These are phyloP conservation scores for Colletotrichum higginsianum DNA, from an alignment of 2,329 filamentous ascomycete genomes.

Conservation along the genomic window DNA sequence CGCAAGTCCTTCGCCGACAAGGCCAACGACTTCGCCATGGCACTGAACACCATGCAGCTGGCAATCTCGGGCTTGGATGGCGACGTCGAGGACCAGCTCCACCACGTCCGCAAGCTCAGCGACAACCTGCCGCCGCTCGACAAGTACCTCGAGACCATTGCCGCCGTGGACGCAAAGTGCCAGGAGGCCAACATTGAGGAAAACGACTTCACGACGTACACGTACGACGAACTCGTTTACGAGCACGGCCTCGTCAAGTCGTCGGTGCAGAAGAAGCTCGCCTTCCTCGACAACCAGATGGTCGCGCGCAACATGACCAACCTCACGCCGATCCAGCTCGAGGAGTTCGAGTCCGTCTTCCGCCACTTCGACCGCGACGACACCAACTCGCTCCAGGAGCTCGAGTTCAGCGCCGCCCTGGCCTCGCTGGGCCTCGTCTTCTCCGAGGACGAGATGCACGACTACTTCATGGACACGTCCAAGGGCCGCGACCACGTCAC, in stretches of 20 bases:
- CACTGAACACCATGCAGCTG: constrained; percentile 93
- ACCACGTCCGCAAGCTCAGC: constrained; percentile 88
- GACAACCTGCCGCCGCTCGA: constrained; percentile 92
- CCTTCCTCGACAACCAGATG: constrained; percentile 98
- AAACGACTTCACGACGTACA: constrained; percentile 99
- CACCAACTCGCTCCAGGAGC: constrained; percentile 89
- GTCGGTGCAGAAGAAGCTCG: constrained; percentile 94
- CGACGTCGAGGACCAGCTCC: constrained; percentile 93
- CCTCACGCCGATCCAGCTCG: constrained; percentile 95
- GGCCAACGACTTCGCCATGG: constrained; percentile 96
- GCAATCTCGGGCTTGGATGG: constrained; percentile 98
- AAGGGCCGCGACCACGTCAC: constrained; percentile 84
- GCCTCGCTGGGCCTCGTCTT: constrained; percentile 97
- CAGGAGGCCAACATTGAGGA: constrained; percentile 98
- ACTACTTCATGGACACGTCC: constrained; percentile 91
- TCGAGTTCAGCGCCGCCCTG: constrained; percentile 95
- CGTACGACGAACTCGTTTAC: constrained; percentile 95
- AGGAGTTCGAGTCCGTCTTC: constrained; percentile 99
- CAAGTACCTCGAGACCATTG: constrained; percentile 90
- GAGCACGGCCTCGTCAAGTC: constrained; percentile 92
- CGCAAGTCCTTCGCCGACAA: constrained; percentile 96
- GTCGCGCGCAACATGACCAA: constrained; percentile 99
- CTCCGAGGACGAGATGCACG: constrained; percentile 98
- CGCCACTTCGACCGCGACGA: constrained; percentile 96
- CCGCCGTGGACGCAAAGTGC: constrained; percentile 88